A percentile compares a stretch with the other conserved stretches of the same genome.
These are phyloP conservation scores for Clavariopsis aquatica DNA, from an alignment of 495 filamentous ascomycete species.

Conservation along the genomic window DNA sequence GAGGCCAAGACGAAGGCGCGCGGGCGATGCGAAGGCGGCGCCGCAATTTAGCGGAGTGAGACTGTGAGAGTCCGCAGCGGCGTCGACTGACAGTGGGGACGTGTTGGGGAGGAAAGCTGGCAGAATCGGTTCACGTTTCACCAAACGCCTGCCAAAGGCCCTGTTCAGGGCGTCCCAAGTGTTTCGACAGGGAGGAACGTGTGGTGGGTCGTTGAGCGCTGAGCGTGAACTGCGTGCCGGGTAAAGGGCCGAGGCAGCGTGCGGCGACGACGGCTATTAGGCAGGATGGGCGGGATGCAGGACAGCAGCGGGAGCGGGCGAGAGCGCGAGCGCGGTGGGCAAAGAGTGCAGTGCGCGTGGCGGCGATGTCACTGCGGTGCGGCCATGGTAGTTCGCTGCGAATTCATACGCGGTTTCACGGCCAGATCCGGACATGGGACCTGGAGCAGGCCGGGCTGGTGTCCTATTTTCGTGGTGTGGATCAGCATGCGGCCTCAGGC, in stretches of 20 bases:
- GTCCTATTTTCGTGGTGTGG: slow-evolving; percentile 3
- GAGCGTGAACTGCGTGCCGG: neutral
- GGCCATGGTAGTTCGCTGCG: neutral
- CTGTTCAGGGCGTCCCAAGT: neutral
- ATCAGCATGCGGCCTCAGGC: neutral
- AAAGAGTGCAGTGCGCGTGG: neutral
- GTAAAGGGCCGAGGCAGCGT: slow-evolving; percentile 3
- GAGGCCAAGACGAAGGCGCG: slow-evolving; percentile 1
- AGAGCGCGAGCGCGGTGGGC: neutral
- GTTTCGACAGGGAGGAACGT: slow-evolving; percentile 15
- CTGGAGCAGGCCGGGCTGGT: neutral
- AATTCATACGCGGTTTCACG: slow-evolving; percentile 1
- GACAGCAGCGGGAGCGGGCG: neutral
- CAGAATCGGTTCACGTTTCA: slow-evolving; percentile 37
- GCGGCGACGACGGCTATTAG: neutral
- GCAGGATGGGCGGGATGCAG: neutral
- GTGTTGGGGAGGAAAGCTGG: neutral
- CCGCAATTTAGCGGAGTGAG: slow-evolving; percentile 2
- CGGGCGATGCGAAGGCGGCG: neutral
- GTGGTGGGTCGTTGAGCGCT: slow-evolving; percentile 3
- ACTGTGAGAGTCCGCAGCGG: slow-evolving; percentile 4
- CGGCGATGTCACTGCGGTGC: neutral
- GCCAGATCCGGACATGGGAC: neutral
- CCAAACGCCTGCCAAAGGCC: slow-evolving; percentile 34
- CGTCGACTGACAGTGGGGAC: neutral